These are phyloP conservation scores for Cladosporium sp. DNA, from an alignment of 2,329 filamentous ascomycete species.

Conservation along the genomic window DNA sequence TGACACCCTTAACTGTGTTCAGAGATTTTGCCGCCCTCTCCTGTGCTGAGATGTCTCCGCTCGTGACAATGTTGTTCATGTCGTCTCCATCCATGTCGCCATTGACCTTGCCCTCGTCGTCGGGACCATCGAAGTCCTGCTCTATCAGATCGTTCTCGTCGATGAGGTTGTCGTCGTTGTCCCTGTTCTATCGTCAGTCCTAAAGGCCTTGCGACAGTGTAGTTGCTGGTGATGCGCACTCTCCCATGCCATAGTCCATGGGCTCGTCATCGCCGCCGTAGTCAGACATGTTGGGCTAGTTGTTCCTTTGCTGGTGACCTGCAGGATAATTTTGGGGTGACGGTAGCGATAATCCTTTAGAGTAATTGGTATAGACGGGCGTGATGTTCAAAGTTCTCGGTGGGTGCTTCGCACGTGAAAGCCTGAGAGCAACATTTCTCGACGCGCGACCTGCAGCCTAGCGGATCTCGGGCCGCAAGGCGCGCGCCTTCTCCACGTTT, in stretches of 20 bases:
- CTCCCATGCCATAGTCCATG: constrained; percentile 33
- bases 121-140: constrained; percentile 28
- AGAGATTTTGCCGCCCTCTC: constrained; percentile 39
- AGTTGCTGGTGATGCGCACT: constrained; percentile 20
- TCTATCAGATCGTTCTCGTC: constrained; percentile 53
- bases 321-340: background rate
- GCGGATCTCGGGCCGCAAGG: background rate
- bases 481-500: constrained; percentile 1
- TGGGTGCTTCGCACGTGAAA: constrained; percentile 9
- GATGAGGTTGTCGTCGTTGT: constrained; percentile 35
- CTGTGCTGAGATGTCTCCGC: constrained; percentile 51
- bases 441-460: constrained; percentile 3
- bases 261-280: constrained; percentile 41
- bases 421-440: constrained; percentile 12
- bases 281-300: constrained; percentile 38
- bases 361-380: background rate
- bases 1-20: constrained; percentile 55
- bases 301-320: too few species aligned
- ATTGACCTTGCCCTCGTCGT: constrained; percentile 13
- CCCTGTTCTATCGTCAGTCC: constrained; percentile 20
- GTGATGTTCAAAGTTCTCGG: background rate
- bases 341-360: background rate
- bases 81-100: constrained; percentile 28
- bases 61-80: constrained; percentile 41
- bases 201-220: background rate